These are phyloP conservation scores for Penicillium sp. DNA, from an alignment of 2,329 filamentous ascomycete species.

Conservation along the genomic window DNA sequence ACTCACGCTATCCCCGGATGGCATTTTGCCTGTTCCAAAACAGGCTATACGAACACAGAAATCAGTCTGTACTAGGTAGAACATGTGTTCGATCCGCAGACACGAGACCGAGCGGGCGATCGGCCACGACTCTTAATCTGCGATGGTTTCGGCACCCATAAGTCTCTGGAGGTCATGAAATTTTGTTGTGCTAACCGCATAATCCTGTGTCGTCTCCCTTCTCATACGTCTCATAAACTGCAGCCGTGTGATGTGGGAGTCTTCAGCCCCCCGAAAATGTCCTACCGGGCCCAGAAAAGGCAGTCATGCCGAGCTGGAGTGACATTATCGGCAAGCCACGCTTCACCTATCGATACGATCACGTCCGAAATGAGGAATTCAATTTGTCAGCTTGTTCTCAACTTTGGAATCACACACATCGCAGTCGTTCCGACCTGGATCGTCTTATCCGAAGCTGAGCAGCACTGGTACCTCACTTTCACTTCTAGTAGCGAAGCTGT, in stretches of 20 bases:
- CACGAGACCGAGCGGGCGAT: conserved; percentile 18
- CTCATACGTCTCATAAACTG: conserved; percentile 1
- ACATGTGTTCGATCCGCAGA: conserved; percentile 22
- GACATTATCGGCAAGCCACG: conserved; percentile 12
- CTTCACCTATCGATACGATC: conserved; percentile 21
- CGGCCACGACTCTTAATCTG: conserved; percentile 20
- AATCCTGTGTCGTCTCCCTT: background rate
- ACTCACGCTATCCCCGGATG: conserved; percentile 19
- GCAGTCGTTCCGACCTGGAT: too few relatives aligned
- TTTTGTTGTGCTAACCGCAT: conserved; percentile 12
- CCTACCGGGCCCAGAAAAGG: background rate
- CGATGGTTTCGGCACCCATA: conserved; percentile 22
- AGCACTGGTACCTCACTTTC: too few relatives aligned
- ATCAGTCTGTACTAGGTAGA: conserved; percentile 21
- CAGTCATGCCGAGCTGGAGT: background rate
- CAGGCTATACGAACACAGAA: conserved; percentile 11
- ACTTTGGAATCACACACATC: too few relatives aligned
- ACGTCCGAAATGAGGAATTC: conserved; percentile 13
- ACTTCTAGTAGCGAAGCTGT: too few relatives aligned
- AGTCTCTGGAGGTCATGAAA: conserved; percentile 21
- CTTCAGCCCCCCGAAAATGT: background rate
- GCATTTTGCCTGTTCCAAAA: conserved; percentile 20
- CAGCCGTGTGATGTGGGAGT: conserved; percentile 6
- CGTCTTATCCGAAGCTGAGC: too few relatives aligned
- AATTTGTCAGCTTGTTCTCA: too few relatives aligned